A percentile compares a stretch with the other conserved stretches of the same genome.
Evolutionary conservation across 345 rosid genomes (phyloP).

Genomic region (Microthlaspi erraticum): DNA sequence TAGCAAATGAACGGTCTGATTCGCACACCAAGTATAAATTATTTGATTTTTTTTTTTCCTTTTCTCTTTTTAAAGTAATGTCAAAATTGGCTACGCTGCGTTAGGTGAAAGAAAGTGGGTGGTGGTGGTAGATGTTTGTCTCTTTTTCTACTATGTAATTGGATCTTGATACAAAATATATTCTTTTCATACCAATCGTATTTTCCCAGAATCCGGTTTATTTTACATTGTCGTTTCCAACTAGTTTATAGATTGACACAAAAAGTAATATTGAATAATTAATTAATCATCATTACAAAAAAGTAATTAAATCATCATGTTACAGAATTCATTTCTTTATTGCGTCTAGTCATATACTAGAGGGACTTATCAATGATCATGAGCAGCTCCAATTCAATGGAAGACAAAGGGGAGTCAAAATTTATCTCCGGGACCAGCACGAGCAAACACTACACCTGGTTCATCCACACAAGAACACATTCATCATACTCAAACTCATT

Average conservation of each 20-base stretch:
- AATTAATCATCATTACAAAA: too few species aligned
- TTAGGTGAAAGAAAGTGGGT: slow-evolving; percentile 38
- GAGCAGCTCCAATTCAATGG: background rate
- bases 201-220: background rate
- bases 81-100: slow-evolving; percentile 44
- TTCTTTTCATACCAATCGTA: slow-evolving; percentile 10
- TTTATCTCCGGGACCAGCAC: slow-evolving; percentile 1
- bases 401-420: slow-evolving; percentile 19
- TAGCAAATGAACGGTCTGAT: slow-evolving; percentile 41
- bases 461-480: background rate
- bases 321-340: background rate
- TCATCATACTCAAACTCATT: background rate
- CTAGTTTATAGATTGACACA: background rate
- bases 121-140: slow-evolving; percentile 15
- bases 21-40: slow-evolving; percentile 30
- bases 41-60: background rate
- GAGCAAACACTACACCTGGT: background rate
- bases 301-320: slow-evolving; percentile 3
- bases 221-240: slow-evolving; percentile 1
- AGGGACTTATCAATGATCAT: background rate
- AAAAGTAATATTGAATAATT: too few species aligned
- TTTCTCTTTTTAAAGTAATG: background rate
- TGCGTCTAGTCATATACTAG: background rate
- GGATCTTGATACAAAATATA: background rate
- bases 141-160: background rate